A percentile compares a stretch with the other conserved stretches of the same genome.
Conservation (phyloP, 805 yeast species). For the Candida koratica region DNA sequence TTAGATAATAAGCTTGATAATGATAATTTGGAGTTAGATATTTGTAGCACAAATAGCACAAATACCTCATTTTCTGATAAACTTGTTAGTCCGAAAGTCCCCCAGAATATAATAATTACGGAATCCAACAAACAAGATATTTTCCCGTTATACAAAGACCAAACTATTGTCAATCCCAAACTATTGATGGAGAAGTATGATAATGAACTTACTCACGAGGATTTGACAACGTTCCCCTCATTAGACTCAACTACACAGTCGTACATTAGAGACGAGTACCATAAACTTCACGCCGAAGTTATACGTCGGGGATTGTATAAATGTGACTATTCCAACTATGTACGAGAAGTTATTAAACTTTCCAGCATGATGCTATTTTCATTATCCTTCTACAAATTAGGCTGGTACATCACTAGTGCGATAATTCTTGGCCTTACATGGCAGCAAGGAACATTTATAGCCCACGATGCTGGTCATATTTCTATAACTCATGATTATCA, state of each 20-base stretch:
- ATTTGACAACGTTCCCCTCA: constrained; percentile 54
- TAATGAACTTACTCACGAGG: constrained; percentile 49
- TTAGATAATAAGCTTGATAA: constrained; percentile 6
- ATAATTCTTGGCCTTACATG: constrained; percentile 67
- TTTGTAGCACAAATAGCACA: not conserved
- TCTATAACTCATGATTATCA: constrained; percentile 79
- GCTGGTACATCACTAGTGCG: constrained; percentile 55
- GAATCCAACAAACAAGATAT: constrained; percentile 29
- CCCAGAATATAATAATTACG: constrained; percentile 44
- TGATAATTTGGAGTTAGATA: not conserved
- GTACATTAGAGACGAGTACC: constrained; percentile 52
- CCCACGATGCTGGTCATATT: constrained; percentile 87
- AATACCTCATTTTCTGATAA: constrained; percentile 16
- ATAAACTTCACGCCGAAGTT: constrained; percentile 53
- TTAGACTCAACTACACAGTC: constrained; percentile 68
- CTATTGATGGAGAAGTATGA: constrained; percentile 55
- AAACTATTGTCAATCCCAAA: constrained; percentile 53
- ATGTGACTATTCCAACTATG: constrained; percentile 71
- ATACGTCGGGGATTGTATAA: constrained; percentile 59
- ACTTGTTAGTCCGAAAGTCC: constrained; percentile 46
- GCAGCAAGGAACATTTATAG: constrained; percentile 88
- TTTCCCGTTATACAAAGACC: constrained; percentile 29
- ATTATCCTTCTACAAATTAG: constrained; percentile 43
- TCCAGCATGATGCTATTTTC: constrained; percentile 48
- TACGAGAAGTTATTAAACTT: constrained; percentile 64